Conservation (phyloP, 495 filamentous ascomycete species). For the Astrocystis sublimbata region DNA sequence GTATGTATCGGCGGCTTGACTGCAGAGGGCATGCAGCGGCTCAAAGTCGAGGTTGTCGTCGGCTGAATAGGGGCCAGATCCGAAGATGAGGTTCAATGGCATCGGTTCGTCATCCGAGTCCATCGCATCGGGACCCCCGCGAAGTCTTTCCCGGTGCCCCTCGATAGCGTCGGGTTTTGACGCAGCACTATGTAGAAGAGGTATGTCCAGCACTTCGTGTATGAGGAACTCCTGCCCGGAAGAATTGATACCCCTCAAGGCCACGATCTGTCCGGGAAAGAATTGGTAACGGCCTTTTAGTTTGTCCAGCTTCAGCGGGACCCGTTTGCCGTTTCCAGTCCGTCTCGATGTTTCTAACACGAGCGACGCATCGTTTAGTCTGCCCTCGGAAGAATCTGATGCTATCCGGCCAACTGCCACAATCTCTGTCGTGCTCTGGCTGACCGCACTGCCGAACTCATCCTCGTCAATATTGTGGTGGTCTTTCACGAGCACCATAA, state of each 20-base stretch:
- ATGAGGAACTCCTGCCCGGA: slow-evolving; percentile 83
- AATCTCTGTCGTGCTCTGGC: slow-evolving; percentile 80
- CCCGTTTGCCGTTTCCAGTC: slow-evolving; percentile 76
- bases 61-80: slow-evolving; percentile 85
- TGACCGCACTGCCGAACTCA: slow-evolving; percentile 85
- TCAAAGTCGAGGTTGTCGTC: slow-evolving; percentile 90
- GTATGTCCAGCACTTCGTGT: slow-evolving; percentile 70
- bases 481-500: slow-evolving; percentile 67
- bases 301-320: slow-evolving; percentile 74
- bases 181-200: slow-evolving; percentile 67
- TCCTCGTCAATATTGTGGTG: slow-evolving; percentile 74
- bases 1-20: slow-evolving; percentile 68
- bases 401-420: slow-evolving; percentile 89
- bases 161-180: slow-evolving; percentile 62
- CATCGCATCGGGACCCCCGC: slow-evolving; percentile 60
- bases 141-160: slow-evolving; percentile 62
- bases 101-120: slow-evolving; percentile 53
- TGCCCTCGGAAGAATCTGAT: slow-evolving; percentile 80
- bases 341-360: slow-evolving; percentile 85
- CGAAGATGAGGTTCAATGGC: slow-evolving; percentile 74
- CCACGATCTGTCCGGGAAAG: slow-evolving; percentile 94
- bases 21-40: slow-evolving; percentile 77
- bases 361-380: slow-evolving; percentile 77
- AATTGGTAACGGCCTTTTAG: slow-evolving; percentile 69
- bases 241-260: slow-evolving; percentile 80